Base-by-base conservation (phyloP, 2,329 filamentous ascomycete species). In the Paecilomyces formosus region DNA sequence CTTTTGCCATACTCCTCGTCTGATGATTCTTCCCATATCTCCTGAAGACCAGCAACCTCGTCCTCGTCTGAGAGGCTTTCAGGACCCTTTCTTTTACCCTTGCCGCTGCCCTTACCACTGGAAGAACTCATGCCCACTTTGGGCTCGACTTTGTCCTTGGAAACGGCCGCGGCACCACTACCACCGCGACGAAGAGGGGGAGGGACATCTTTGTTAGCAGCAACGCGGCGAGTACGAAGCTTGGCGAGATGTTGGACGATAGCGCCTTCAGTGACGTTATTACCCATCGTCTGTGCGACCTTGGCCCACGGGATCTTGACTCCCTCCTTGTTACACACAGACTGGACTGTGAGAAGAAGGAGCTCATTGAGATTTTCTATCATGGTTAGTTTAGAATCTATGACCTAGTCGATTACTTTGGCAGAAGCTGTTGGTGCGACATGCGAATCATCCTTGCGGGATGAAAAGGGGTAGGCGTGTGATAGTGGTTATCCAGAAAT, bases 201-300 rank as follows among this genome's bases (percentile, higher is more conserved):
- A 3, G 78, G 77, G 2, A 78, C 73, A 1, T 61, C 61, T 28
- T 74, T 70, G 0, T 68, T 68, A 3, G 66, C 64, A 2, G 63
- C 60, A 8, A 68, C 60, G 60, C 78, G 70, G 30, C 72, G 70
- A 18, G 45, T 54, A 8, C 78, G 76, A 2, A 80, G 62, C 59
- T 81, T 80, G 0, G 76, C 69, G 13, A 80, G 65, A 56, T 80
- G 78, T 61, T 81, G 78, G 1, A 75, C 65, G 22, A 80, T 78
- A 1, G 77, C 74, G 2, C 78, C 76, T 54, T 75, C 75, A 0
- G 71, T 73, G 57, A 76, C 75, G n/a, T 69, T 70, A 1, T 67
- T 57, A 5, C 72, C 73, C 73, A 80, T 76, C 1, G 67, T 61
- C 22, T 62, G 54, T 5, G 76, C 77, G 22, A 79, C 69, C 1